Conservation (phyloP, 805 yeast species). For the Lachancea quebecensis region DNA sequence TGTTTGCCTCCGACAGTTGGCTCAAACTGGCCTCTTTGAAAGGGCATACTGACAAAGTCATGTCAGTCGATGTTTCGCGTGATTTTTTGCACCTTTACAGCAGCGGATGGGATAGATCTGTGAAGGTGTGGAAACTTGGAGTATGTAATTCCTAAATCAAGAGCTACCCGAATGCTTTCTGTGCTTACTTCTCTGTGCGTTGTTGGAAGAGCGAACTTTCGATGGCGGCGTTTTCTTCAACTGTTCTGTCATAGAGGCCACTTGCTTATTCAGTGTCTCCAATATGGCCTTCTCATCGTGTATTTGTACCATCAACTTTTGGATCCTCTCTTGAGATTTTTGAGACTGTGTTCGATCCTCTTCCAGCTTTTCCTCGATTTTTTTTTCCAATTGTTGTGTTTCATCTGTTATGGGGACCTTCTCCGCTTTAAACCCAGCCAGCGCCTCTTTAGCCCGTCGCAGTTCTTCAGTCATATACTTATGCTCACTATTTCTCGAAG, state of each 20-base stretch:
- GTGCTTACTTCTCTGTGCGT: conserved; percentile 8
- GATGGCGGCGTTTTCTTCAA: conserved; percentile 22
- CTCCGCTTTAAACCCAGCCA: conserved; percentile 37
- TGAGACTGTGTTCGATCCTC: conserved; percentile 5
- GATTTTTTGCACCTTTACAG: conserved; percentile 43
- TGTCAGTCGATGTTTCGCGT: conserved; percentile 54
- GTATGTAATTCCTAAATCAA: neutral
- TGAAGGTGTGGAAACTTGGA: conserved; percentile 51
- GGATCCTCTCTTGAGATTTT: conserved; percentile 11
- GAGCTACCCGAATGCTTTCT: conserved; percentile 2
- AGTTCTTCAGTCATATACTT: conserved; percentile 59
- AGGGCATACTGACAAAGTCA: conserved; percentile 61
- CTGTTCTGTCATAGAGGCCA: conserved; percentile 14
- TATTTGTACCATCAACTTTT: conserved; percentile 9
- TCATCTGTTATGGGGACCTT: conserved; percentile 18
- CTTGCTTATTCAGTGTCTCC: conserved; percentile 12
- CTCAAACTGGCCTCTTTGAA: conserved; percentile 42
- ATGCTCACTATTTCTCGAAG: conserved; percentile 49
- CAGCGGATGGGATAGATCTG: conserved; percentile 80
- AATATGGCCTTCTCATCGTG: conserved; percentile 11
- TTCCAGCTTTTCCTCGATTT: conserved; percentile 11
- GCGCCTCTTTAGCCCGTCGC: conserved; percentile 44
- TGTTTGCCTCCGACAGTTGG: conserved; percentile 73
- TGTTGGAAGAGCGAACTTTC: conserved; percentile 19
- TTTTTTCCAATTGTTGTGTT: conserved; percentile 10